Evolutionary conservation across 108 stramenopile species (phyloP).

Genomic region (Ochromonas danica): DNA sequence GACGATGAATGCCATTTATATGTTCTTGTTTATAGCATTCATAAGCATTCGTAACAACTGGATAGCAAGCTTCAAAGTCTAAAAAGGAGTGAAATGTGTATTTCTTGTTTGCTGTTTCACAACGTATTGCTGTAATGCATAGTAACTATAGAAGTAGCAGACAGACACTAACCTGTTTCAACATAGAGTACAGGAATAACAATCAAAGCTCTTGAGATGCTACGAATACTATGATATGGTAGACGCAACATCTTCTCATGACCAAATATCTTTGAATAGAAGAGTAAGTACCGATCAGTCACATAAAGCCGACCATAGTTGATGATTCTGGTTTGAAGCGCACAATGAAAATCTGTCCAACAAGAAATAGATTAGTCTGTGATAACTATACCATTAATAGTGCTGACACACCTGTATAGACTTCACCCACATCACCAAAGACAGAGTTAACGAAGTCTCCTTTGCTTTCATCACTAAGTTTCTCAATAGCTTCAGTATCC

Average conservation of each 20-base stretch:
- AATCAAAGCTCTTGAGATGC: background rate
- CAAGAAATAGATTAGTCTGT: background rate
- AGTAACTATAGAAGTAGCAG: background rate
- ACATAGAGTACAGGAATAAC: background rate
- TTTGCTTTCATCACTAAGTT: too few relatives aligned
- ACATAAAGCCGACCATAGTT: background rate
- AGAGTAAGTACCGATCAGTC: background rate
- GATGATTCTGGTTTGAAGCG: background rate
- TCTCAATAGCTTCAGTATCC: too few relatives aligned
- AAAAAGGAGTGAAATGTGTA: background rate
- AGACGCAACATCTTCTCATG: background rate
- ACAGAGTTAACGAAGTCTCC: background rate
- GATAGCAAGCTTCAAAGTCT: background rate
- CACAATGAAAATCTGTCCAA: background rate
- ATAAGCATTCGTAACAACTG: background rate
- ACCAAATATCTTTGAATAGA: constrained; percentile 6
- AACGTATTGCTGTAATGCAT: background rate
- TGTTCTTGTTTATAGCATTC: background rate
- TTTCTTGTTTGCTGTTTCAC: background rate
- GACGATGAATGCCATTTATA: background rate
- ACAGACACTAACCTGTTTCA: background rate
- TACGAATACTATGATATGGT: background rate
- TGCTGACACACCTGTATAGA: background rate
- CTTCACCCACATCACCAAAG: background rate
- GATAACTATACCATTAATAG: background rate